Conservation (phyloP, 768 basidiomycete genomes). For the Calocybe cyanea region DNA sequence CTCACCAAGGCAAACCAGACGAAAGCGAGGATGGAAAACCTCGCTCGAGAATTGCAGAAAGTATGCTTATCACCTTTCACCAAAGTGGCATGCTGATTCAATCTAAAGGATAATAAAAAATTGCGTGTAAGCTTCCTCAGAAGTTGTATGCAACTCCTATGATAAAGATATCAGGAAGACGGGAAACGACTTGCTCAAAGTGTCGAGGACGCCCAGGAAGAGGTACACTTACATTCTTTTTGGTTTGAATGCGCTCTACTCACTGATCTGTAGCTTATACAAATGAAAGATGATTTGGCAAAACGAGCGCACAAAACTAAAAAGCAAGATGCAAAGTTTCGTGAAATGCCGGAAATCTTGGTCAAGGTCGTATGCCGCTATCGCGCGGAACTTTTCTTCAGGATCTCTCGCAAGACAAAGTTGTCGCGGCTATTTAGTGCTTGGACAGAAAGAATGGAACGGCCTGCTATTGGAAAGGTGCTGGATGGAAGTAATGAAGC, state of each 20-base stretch:
- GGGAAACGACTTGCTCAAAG: constrained; percentile 75
- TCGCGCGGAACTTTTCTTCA: constrained; percentile 89
- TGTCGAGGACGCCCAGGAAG: constrained; percentile 84
- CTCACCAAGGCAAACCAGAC: constrained; percentile 86
- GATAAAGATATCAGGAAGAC: constrained; percentile 59
- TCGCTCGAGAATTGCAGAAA: constrained; percentile 88
- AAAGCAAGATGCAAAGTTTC: constrained; percentile 74
- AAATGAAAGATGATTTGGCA: constrained; percentile 81
- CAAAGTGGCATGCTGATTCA: constrained; percentile 8
- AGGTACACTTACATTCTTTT: constrained; percentile 39
- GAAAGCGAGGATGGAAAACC: constrained; percentile 86
- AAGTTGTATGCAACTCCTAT: constrained; percentile 11
- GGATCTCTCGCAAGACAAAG: constrained; percentile 88
- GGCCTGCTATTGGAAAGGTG: constrained; percentile 41
- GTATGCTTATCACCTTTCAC: constrained; percentile 31
- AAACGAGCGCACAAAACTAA: constrained; percentile 78
- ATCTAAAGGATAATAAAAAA: constrained; percentile 78
- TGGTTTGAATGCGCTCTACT: constrained; percentile 10
- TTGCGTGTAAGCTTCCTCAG: constrained; percentile 55
- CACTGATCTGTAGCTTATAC: constrained; percentile 47
- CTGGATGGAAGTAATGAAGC: constrained; percentile 23
- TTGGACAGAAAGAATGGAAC: constrained; percentile 89
- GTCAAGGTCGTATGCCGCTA: constrained; percentile 88
- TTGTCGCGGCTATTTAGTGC: constrained; percentile 79
- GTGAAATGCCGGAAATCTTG: constrained; percentile 86